Base-by-base conservation (phyloP, 2,329 filamentous ascomycete species). In the Fusarium napiforme region DNA sequence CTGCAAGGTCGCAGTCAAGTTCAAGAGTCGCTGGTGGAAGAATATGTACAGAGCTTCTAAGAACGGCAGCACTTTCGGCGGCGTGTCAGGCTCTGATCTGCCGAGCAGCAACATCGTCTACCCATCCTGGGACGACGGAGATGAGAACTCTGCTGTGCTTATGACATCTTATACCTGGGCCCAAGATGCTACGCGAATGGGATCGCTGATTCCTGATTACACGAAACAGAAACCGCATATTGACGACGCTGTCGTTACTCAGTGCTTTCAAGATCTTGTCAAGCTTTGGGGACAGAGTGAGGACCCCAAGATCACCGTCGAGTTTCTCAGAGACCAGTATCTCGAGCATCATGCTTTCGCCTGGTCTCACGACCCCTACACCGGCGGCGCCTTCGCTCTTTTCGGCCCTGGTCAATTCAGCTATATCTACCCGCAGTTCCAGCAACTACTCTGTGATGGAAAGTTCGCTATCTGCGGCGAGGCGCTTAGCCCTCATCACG, bases 381-480 rank as follows among this genome's bases (percentile, higher is more conserved):
- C 77, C 2, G 73, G 77, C 0, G 84, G 84, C 0, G 83, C 83
- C 0, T 85, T 84, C 63, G 83, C 83, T 0, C 75, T 81, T 11
- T 85, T 84, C 37, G 80, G 81, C 0, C 82, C 83, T 0, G 80
- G 82, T 0, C 83, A 85, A 60, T 85, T 83, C 74, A 74, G 73
- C 5, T 77, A 80, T 26, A 40, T 83, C 32, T 83, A 81, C 47
- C 81, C 81, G 0, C 57, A 75, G 4, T 75, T 84, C 21, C 67
- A 72, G 26, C 68, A 69, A 10, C 74, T 78, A 0, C 65, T 76
- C 18, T 79, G 78, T 1, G 67, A 78, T 3, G 73, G 79, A 1
- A 78, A 78, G 9, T 74, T 84, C 4, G 69, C 80, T 23, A 76
- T 85, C 14, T 76, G 78, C 9, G 83, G 83, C 15, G 83, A 85